phyloP scores from a whole-genome alignment of 768 basidiomycete species.

The Porphyrellus cyaneotinctus region DNA sequence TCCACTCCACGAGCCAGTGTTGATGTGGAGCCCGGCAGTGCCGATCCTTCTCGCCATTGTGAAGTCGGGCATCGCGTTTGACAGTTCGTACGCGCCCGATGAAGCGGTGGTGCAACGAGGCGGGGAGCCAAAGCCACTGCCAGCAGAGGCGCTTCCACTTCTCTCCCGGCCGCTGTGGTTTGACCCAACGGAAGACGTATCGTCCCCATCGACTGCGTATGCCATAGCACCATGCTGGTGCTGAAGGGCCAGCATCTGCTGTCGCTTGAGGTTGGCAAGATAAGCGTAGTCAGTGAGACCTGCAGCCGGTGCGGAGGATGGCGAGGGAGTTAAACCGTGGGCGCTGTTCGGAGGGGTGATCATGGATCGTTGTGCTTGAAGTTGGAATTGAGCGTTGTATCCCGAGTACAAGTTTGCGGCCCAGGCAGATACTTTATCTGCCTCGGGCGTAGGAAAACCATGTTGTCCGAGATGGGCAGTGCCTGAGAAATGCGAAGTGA shows the following conservation, averaged over 20 bases:
- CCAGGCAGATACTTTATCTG: conserved; percentile 31
- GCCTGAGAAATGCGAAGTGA: conserved; percentile 27
- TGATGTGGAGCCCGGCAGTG: conserved; percentile 24
- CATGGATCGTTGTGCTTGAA: conserved; percentile 34
- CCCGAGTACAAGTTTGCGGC: conserved; percentile 28
- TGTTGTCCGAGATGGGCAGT: conserved; percentile 22
- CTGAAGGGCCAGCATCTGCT: conserved; percentile 32
- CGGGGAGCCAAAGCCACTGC: conserved; percentile 32
- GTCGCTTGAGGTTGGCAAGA: conserved; percentile 23
- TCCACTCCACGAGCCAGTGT: conserved; percentile 25
- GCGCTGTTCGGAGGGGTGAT: conserved; percentile 42
- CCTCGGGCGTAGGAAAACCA: conserved; percentile 14
- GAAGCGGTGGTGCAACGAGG: conserved; percentile 27
- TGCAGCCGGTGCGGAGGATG: conserved; percentile 10
- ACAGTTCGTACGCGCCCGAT: conserved; percentile 35
- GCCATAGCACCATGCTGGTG: conserved; percentile 25
- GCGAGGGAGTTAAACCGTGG: conserved; percentile 30
- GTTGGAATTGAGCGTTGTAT: conserved; percentile 22
- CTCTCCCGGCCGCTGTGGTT: conserved; percentile 31
- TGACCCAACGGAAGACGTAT: conserved; percentile 37
- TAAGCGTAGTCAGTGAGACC: conserved; percentile 21
- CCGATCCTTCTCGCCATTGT: conserved; percentile 21
- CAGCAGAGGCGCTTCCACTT: conserved; percentile 36
- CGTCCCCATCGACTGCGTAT: conserved; percentile 36
- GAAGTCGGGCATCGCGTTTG: conserved; percentile 28